Evolutionary conservation across 306 rosid genomes (phyloP), one percentile per base, ranked within the genome.

Genomic region (Ziziphus jujuba): DNA sequence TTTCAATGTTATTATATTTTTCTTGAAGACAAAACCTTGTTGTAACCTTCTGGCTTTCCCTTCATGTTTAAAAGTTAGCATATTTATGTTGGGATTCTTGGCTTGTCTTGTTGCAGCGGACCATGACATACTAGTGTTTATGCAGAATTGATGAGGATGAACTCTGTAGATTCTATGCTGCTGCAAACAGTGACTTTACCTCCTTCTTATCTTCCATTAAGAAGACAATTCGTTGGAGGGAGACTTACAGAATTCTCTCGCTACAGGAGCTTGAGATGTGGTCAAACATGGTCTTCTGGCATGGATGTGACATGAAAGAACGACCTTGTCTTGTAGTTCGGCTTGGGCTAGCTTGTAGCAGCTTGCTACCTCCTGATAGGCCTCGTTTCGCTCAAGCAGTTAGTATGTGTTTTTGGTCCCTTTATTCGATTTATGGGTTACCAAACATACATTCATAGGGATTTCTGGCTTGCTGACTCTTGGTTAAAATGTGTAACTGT

Each of bases 221-320:
- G 89, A 91, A 82, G 76, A 88, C 97, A 28, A 63, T 91, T 56
- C 70, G 74, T 28, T 91, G 97, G 97, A 84, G 95, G 65, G 82
- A 84, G 73, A 89, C 77, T 47, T 92, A 87, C 60, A 72, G 82
- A 71, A 84, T 92, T 70, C 82, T 92, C 67, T 80, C 96, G 9
- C 71, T 56, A 28, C 84, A 83, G 57, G 96, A 92, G 81, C 90
- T 92, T 72, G 90, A 89, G 47, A 67, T 36, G 54, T 92, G 98
- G 96, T 89, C 98, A 60, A 84, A 79, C 65, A 35, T 89, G 95
- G 89, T 92, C 34, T 87, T 81, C 54, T 84, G 86, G 95, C 97
- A 91, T 83, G 97, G 97, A 62, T 85, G 65, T 70, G 97, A 91
- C 80, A 54, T 85, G 72, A 56, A 76, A 78, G 70, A 60, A 60